Evolutionary conservation across 2,329 filamentous ascomycete species (phyloP), one percentile per base, ranked within the genome.

Genomic region (Ophiosphaerella narmari): DNA sequence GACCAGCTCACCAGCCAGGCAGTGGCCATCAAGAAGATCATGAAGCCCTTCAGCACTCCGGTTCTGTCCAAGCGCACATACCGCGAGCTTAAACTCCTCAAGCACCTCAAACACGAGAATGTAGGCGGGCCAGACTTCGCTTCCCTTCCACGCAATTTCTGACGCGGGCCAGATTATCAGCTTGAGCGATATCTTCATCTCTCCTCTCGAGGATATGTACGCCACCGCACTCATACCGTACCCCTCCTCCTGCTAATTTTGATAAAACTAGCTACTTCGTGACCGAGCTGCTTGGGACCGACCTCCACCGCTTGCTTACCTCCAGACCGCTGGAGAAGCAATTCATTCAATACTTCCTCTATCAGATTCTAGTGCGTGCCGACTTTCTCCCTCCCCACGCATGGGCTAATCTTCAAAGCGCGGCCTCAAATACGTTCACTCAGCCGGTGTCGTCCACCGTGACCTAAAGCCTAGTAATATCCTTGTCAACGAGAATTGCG

Each of bases 1-100:
- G 94, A 99, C 76, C 92, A 97, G 80, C 91, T 99, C 77, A 97
- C 94, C 53, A 90, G 85, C 74, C 92, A 97, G 76, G 91, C 92
- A 77, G 94, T 99, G 55, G 94, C 94, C 52, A 92, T 99, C 74
- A 99, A 99, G 85, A 99, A 99, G 85, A 99, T 99, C 72, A 97
- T 99, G 93, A 99, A 97, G 82, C 94, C 94, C 8, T 99, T 99
- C 78, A 97, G 92, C 82, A 99, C 94, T n/a, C 92, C 94, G 1
- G 94, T 99, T 51, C 82, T 99, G 40, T 94, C 94, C 51, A 99
- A 99, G 82, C 86, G 94, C 72, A 99, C 94, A 62, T 99, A 99
- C 76, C 87, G 94, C 71, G 94, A 99, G 77, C 80, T 99, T 72
- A 99, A 97, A 81, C 84, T 99, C 57, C 81, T 99, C 70, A 99